phyloP scores from a whole-genome alignment of 1,284 basidiomycete genomes.

The Amylostereum areolatum region DNA sequence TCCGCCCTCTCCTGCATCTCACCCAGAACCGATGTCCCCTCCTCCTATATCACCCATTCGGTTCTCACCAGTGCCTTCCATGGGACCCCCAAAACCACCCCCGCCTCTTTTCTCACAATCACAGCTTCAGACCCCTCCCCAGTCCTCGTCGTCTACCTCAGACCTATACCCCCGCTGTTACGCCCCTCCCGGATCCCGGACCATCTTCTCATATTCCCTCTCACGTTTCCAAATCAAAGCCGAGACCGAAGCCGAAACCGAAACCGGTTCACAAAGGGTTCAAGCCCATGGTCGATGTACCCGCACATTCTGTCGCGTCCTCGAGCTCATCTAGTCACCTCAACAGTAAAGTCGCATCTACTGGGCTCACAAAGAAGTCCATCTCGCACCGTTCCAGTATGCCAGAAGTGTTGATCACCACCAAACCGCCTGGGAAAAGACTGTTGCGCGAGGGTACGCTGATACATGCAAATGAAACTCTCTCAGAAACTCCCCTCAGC shows the following conservation, averaged over 20 bases:
- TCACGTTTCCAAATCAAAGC: too few species aligned
- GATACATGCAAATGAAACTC: too few species aligned
- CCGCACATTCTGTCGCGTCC: too few species aligned
- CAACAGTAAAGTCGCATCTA: too few species aligned
- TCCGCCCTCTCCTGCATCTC: slow-evolving; percentile 8
- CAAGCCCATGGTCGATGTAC: too few species aligned
- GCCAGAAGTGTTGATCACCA: slow-evolving; percentile 29
- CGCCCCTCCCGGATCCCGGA: slow-evolving; percentile 12
- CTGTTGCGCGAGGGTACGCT: too few species aligned
- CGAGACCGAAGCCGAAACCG: too few species aligned
- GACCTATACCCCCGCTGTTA: slow-evolving; percentile 1
- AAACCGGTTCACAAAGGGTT: too few species aligned
- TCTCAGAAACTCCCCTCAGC: too few species aligned
- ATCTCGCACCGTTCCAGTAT: slow-evolving; percentile 20
- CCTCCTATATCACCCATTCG: slow-evolving; percentile 1
- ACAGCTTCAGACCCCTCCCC: slow-evolving; percentile 21
- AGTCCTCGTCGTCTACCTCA: slow-evolving; percentile 16
- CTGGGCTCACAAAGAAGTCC: background rate
- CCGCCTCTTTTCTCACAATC: background rate
- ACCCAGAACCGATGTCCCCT: slow-evolving; percentile 2
- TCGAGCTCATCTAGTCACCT: too few species aligned
- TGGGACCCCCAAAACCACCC: slow-evolving; percentile 3
- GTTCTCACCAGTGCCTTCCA: background rate
- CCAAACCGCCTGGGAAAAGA: slow-evolving; percentile 7
- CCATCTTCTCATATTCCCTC: too few species aligned